Conservation (phyloP, 805 yeast species). For the Alloascoidea africana region DNA sequence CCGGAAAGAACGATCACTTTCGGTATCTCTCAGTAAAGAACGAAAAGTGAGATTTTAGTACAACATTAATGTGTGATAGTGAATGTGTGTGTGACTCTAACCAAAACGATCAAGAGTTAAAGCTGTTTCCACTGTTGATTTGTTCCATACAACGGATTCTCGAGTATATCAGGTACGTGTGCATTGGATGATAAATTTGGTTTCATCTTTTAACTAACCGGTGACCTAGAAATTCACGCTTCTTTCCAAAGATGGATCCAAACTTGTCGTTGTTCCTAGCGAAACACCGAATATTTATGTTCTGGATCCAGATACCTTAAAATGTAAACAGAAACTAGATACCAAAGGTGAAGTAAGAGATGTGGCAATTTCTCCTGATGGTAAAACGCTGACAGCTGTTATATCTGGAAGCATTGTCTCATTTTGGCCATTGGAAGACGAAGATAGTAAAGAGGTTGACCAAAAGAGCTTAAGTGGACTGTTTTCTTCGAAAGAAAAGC, state of each 20-base stretch:
- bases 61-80: conserved; percentile 34
- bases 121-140: too few species aligned
- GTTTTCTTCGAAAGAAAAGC: too few species aligned
- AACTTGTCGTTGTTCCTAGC: conserved; percentile 59
- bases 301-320: conserved; percentile 40
- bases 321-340: conserved; percentile 35
- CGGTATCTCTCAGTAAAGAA: conserved; percentile 32
- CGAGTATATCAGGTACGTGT: conserved; percentile 17
- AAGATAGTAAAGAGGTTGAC: conserved; percentile 14
- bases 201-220: not conserved
- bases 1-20: conserved; percentile 54
- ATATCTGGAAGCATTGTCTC: too few species aligned
- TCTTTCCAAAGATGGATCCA: conserved; percentile 40
- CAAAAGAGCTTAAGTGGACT: too few species aligned
- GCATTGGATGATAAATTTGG: not conserved
- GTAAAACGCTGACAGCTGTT: conserved; percentile 48
- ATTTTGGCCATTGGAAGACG: conserved; percentile 6
- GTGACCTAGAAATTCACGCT: conserved; percentile 32
- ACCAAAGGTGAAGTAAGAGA: conserved; percentile 47
- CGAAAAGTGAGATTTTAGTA: conserved; percentile 31
- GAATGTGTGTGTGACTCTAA: conserved; percentile 50
- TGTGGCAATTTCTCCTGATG: conserved; percentile 51
- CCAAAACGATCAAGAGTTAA: too few species aligned
- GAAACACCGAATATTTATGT: conserved; percentile 50
- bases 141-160: too few species aligned